Conservation (phyloP, 2,329 filamentous ascomycete species). For the Seiridium cupressi region DNA sequence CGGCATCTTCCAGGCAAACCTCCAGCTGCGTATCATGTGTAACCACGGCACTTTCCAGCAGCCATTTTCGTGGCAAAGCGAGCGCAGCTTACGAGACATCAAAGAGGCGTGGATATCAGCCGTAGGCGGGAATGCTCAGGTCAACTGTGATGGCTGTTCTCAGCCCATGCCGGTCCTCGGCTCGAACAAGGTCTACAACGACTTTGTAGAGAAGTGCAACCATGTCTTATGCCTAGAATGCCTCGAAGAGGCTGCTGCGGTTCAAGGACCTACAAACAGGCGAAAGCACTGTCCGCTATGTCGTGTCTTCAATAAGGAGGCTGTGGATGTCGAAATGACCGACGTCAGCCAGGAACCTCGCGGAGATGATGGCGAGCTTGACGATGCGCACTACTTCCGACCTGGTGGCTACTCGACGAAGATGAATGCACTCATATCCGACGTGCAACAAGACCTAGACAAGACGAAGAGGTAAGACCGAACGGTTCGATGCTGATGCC, state of each 20-base stretch:
- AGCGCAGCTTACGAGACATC: constrained; percentile 31
- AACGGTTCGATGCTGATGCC: constrained; percentile 12
- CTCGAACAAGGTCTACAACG: constrained; percentile 13
- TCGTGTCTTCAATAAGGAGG: background rate
- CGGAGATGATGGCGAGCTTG: background rate
- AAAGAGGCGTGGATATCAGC: constrained; percentile 19
- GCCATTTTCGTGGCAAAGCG: constrained; percentile 38
- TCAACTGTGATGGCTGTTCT: constrained; percentile 27
- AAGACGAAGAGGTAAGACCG: constrained; percentile 21
- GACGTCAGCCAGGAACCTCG: background rate
- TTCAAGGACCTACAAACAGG: background rate
- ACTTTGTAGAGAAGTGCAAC: constrained; percentile 22
- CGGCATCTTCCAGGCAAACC: constrained; percentile 42
- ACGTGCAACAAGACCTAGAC: constrained; percentile 22
- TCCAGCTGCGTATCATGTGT: constrained; percentile 46
- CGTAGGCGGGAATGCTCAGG: constrained; percentile 20
- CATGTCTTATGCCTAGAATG: constrained; percentile 32
- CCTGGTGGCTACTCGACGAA: constrained; percentile 28
- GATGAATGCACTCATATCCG: constrained; percentile 28
- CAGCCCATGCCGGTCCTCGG: constrained; percentile 30
- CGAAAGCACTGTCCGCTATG: constrained; percentile 23
- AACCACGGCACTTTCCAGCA: constrained; percentile 50
- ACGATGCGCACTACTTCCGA: constrained; percentile 25
- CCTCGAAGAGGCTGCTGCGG: constrained; percentile 14
- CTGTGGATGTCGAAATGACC: background rate